Evolutionary conservation across 768 basidiomycete species (phyloP), one percentile per base, ranked within the genome.

Genomic region (Panaeolus papilionaceus): DNA sequence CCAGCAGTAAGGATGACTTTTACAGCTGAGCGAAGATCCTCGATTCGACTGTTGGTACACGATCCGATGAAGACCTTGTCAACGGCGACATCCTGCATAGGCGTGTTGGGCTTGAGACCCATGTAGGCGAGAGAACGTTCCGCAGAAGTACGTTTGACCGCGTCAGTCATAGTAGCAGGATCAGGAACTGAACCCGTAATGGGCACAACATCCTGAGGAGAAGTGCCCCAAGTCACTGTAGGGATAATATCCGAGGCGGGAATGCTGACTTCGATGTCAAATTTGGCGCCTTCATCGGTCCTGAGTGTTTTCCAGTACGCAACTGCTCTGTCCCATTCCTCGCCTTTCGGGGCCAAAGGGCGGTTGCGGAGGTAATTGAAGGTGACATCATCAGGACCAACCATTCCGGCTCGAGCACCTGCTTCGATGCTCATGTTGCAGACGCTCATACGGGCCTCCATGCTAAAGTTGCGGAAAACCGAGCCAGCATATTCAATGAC

Each of bases 361-460:
- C 94, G 89, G 62, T 89, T 86, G 66, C 86, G 87, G 69, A 96
- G 89, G 78, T 96, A 96, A 38, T 86, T 84, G 74, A 96, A 95
- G 11, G 95, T 96, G 68, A 90, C 82, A 33, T 95, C 91, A 75
- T 96, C 95, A 1, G 95, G 94, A 18, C 93, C 94, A 66, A 96
- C 86, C 94, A 96, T 95, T 63, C 94, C 94, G 11, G 95, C 95
- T 73, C 95, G 88, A 71, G 95, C 95, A 73, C 95, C 95, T 66
- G 90, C 95, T 78, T 96, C 95, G 74, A 96, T 96, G 67, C 94
- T 95, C 95, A 96, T 96, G 80, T 96, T 96, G 81, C 94, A 95
- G 69, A 90, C 89, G 73, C 90, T 92, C 92, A 92, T 94, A 62
- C 94, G 89, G 44, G 92, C 93, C 77, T 96, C 95, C 92, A 96